phyloP scores from a whole-genome alignment of 2,329 filamentous ascomycete species.

The Alternaria viburni region DNA sequence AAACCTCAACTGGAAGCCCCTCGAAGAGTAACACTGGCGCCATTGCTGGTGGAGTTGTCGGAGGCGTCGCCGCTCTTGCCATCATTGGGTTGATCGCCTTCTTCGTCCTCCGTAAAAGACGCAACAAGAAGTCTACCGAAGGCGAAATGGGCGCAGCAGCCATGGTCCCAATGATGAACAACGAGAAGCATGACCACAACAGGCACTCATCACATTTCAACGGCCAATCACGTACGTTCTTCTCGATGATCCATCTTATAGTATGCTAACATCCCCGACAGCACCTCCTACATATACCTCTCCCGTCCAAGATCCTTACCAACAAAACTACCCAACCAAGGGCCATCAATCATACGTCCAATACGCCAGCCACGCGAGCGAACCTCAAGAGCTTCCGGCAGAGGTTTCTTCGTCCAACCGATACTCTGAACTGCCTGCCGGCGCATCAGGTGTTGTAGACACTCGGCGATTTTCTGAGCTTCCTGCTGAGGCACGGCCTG shows the following conservation, averaged over 20 bases:
- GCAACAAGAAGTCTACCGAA: conserved; percentile 4
- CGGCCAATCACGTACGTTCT: conserved; percentile 31
- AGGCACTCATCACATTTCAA: conserved; percentile 14
- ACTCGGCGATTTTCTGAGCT: conserved; percentile 28
- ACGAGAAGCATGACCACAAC: conserved; percentile 13
- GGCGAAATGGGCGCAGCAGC: conserved; percentile 12
- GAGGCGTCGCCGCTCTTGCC: conserved; percentile 29
- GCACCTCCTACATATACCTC: conserved; percentile 35
- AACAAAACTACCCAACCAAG: conserved; percentile 15
- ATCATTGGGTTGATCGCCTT: conserved; percentile 35
- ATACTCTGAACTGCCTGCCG: conserved; percentile 34
- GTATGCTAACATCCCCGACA: conserved; percentile 16
- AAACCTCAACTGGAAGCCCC: not conserved
- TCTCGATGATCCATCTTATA: not conserved
- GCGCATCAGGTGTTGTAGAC: conserved; percentile 5
- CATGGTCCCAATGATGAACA: conserved; percentile 21
- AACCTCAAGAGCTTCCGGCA: conserved; percentile 27
- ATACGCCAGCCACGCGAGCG: conserved; percentile 21
- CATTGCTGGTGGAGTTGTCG: conserved; percentile 38
- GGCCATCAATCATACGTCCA: conserved; percentile 18
- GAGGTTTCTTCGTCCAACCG: conserved; percentile 12
- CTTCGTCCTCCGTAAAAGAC: conserved; percentile 27
- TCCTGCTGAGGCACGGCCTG: conserved; percentile 14
- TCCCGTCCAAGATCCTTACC: conserved; percentile 25
- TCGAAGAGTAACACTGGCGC: conserved; percentile 25